These are phyloP conservation scores for Jamesozyma spencerorum DNA, from an alignment of 805 yeast genomes.

Conservation along the genomic window DNA sequence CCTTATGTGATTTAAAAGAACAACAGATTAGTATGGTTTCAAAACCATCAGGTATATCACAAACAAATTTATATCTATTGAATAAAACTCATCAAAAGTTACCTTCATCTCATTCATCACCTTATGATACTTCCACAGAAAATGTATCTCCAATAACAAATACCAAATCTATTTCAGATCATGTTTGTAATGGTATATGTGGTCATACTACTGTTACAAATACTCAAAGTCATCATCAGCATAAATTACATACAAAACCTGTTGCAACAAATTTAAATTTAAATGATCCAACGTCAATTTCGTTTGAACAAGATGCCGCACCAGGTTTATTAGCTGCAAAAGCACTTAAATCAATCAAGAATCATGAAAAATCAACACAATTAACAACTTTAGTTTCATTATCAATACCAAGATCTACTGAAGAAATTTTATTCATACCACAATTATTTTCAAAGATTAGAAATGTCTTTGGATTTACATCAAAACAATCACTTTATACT, in stretches of 20 bases:
- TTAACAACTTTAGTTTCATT: slow-evolving; percentile 55
- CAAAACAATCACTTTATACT: slow-evolving; percentile 60
- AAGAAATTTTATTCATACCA: slow-evolving; percentile 68
- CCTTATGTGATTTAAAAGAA: slow-evolving; percentile 30
- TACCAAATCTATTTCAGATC: neutral
- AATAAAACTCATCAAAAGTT: neutral
- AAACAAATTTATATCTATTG: slow-evolving; percentile 3
- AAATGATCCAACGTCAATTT: slow-evolving; percentile 30
- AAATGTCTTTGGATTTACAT: slow-evolving; percentile 60
- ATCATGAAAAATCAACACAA: slow-evolving; percentile 38
- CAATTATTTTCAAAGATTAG: slow-evolving; percentile 61
- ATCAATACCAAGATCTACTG: slow-evolving; percentile 68
- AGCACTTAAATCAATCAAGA: slow-evolving; percentile 50
- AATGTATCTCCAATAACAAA: neutral
- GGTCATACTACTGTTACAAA: slow-evolving; percentile 1
- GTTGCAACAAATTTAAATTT: slow-evolving; percentile 21
- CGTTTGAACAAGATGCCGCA: slow-evolving; percentile 59
- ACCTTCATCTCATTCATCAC: neutral
- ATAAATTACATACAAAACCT: slow-evolving; percentile 17
- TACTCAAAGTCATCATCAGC: neutral
- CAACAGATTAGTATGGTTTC: slow-evolving; percentile 13
- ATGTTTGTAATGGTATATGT: slow-evolving; percentile 3
- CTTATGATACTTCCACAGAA: neutral
- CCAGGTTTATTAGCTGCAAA: slow-evolving; percentile 68
- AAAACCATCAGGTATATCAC: slow-evolving; percentile 2